Base-by-base conservation (phyloP, 2,329 filamentous ascomycete species). In the Paraconiothyrium sp. region DNA sequence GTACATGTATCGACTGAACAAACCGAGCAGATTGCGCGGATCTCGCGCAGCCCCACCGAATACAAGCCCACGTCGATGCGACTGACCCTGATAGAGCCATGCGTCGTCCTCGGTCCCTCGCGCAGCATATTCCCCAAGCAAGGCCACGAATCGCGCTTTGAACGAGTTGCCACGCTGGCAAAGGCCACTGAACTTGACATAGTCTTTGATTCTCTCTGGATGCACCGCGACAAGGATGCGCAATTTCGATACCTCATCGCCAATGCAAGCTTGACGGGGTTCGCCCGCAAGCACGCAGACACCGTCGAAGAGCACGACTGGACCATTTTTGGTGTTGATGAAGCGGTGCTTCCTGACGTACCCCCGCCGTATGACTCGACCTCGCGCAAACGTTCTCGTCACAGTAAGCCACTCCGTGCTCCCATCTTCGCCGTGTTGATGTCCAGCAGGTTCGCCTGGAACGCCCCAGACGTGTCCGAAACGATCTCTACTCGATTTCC, bases 151-250 rank as follows among this genome's bases (percentile, higher is more conserved):
- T 20, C 1, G 32, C 32, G 27, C 22, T 54, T 44, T 20, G 20
- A 43, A 37, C 22, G n/a, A 13, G 7, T 43, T n/a, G 51, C 16
- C 16, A 37, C 16, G 20, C 35, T 49, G 8, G 43, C 44, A 30
- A 37, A 24, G 11, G 32, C 34, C 2, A 57, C 54, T 6, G 30
- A 14, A 14, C 32, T 57, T 22, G 10, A 32, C n/a, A 48, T 57
- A 16, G n/a, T 34, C 4, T 57, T 57, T 27, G 54, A 57, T 24
- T 58, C 34, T 30, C 27, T 32, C 20, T 58, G 46, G 55, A 24
- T 51, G 9, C 46, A 58, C n/a, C 44, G 10, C 9, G 30, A 27
- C 22, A 51, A 51, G 20, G 27, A 32, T 16, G 37, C 35, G 27
- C 46, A 49, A 32, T 58, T 58, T 13, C 30, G n/a, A 3, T 14